Evolutionary conservation across 2,329 filamentous ascomycete genomes (phyloP).

Genomic region (Emmonsia crescens): DNA sequence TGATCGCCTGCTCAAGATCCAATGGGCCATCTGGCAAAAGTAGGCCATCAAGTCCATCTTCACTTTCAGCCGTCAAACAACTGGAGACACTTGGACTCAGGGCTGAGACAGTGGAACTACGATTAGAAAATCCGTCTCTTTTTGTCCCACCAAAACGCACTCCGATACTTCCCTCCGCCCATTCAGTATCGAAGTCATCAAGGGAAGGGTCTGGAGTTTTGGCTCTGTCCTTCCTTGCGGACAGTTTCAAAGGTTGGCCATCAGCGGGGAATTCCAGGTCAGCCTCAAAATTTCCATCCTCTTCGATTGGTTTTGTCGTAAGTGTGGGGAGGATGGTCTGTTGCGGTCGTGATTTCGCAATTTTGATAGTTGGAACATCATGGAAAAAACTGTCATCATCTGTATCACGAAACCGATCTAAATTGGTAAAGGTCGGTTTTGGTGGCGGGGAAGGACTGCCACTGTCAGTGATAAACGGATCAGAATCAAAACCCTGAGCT

Average conservation of each 20-base stretch:
- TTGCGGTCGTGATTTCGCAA: conserved; percentile 47
- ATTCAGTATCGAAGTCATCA: conserved; percentile 73
- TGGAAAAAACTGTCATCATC: conserved; percentile 53
- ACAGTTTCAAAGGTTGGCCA: conserved; percentile 52
- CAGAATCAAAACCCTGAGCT: conserved; percentile 18
- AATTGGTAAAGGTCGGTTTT: conserved; percentile 44
- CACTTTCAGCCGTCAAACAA: conserved; percentile 81
- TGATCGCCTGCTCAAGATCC: conserved; percentile 68
- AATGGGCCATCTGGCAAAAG: conserved; percentile 73
- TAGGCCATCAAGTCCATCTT: conserved; percentile 83
- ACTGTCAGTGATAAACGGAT: conserved; percentile 17
- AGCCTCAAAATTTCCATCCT: conserved; percentile 58
- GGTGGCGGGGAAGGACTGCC: conserved; percentile 34
- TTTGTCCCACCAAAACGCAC: conserved; percentile 81
- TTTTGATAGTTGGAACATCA: conserved; percentile 57
- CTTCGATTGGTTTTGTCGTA: conserved; percentile 41
- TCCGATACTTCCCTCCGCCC: conserved; percentile 86
- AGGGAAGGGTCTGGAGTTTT: conserved; percentile 50
- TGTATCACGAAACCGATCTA: conserved; percentile 55
- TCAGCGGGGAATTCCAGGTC: conserved; percentile 62
- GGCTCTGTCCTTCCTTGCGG: conserved; percentile 48
- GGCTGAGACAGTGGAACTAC: conserved; percentile 78
- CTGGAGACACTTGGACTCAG: conserved; percentile 89
- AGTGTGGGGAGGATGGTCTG: conserved; percentile 41
- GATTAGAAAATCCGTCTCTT: conserved; percentile 65